A percentile compares a stretch with the other conserved stretches of the same genome.
Conservation (phyloP, 2,329 filamentous ascomycete species). For the Alternaria atra region DNA sequence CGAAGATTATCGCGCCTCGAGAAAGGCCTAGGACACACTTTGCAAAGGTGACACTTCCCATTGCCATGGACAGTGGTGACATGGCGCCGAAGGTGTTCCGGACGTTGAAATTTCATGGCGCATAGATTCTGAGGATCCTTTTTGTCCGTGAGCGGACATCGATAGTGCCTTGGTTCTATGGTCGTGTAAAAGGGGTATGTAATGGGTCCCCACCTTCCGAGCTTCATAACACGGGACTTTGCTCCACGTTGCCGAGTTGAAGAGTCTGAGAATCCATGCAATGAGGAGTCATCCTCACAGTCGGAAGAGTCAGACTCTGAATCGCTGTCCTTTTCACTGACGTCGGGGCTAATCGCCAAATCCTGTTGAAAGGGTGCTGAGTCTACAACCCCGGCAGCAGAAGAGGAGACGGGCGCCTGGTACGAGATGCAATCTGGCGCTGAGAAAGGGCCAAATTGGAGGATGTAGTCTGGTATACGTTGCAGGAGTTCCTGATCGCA, state of each 20-base stretch:
- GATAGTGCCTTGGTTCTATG: conserved; percentile 16
- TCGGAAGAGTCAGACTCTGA: neutral
- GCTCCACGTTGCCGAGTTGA: neutral
- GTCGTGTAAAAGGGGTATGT: conserved; percentile 3
- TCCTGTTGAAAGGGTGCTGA: neutral
- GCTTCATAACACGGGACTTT: conserved; percentile 13
- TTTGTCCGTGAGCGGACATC: conserved; percentile 7
- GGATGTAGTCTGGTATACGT: neutral
- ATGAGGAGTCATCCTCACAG: neutral
- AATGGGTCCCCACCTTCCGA: conserved; percentile 22
- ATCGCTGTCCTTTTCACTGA: neutral
- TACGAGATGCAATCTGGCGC: neutral
- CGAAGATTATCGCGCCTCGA: conserved; percentile 35
- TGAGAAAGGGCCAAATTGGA: neutral
- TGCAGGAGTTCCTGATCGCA: conserved; percentile 1
- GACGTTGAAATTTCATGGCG: conserved; percentile 21
- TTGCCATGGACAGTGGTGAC: conserved; percentile 26
- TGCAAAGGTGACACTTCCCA: conserved; percentile 13
- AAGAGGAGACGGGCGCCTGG: neutral
- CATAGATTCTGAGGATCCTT: conserved; percentile 7
- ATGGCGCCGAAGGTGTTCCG: conserved; percentile 36
- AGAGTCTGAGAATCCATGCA: neutral
- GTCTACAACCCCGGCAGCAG: neutral
- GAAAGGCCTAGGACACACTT: conserved; percentile 26
- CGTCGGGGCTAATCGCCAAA: too few species aligned